Percentiles rank a stretch among this genome's conserved stretches.
These are phyloP conservation scores for Fusarium nisikadoi DNA, from an alignment of 2,329 filamentous ascomycete genomes.

Conservation along the genomic window DNA sequence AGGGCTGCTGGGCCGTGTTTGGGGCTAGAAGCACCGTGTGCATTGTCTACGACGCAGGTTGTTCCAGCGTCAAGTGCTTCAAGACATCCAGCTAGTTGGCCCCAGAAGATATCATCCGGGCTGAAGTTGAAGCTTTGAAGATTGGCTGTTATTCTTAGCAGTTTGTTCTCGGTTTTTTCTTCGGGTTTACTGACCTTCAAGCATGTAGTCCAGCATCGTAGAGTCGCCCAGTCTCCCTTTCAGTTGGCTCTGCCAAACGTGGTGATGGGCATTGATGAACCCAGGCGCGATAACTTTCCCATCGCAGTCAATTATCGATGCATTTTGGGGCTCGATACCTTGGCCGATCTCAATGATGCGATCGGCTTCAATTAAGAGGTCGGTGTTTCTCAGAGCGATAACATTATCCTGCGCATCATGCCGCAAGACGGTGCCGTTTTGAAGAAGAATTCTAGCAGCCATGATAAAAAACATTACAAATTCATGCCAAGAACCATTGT, in stretches of 20 bases:
- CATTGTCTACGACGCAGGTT: conserved; percentile 9
- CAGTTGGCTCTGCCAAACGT: conserved; percentile 13
- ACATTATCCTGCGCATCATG: neutral
- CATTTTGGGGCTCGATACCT: rapidly evolving
- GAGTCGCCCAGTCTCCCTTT: conserved; percentile 5
- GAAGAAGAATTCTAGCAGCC: rapidly evolving
- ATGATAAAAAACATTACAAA: rapidly evolving
- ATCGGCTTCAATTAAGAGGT: neutral
- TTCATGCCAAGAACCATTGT: neutral
- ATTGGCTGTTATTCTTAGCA: neutral
- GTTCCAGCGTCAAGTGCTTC: conserved; percentile 7
- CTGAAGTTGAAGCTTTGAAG: conserved; percentile 11
- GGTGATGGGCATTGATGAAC: neutral
- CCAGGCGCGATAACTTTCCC: neutral
- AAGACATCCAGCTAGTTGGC: neutral
- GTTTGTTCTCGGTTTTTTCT: rapidly evolving
- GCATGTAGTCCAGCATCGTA: conserved; percentile 16
- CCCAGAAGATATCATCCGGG: neutral
- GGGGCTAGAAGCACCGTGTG: neutral
- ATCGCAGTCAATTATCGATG: neutral
- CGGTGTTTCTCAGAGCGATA: neutral
- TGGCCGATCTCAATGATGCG: neutral
- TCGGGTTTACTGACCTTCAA: neutral
- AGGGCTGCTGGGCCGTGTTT: neutral
- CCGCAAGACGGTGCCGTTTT: neutral